A percentile compares a stretch with the other conserved stretches of the same genome.
phyloP scores from a whole-genome alignment of 2,329 filamentous ascomycete genomes.

The Venturia oleaginea region DNA sequence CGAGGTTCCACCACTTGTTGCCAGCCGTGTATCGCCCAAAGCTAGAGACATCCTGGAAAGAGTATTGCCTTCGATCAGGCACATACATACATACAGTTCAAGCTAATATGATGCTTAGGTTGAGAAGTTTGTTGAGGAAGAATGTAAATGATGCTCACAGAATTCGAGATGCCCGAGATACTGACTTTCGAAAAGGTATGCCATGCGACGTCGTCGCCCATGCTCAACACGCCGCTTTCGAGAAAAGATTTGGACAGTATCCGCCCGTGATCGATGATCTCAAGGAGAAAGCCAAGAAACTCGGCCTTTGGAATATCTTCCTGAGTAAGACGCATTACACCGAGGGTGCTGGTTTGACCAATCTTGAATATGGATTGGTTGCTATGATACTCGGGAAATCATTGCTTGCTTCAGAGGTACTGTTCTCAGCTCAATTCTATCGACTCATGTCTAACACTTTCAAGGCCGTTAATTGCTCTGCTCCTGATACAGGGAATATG shows the following conservation, averaged over 20 bases:
- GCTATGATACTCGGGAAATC: conserved; percentile 91
- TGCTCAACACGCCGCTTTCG: conserved; percentile 63
- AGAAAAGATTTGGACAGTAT: conserved; percentile 68
- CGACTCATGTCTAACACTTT: background rate
- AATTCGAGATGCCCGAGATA: background rate
- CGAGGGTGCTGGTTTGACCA: conserved; percentile 87
- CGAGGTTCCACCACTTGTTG: conserved; percentile 7
- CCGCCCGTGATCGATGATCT: conserved; percentile 79
- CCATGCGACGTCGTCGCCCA: conserved; percentile 68
- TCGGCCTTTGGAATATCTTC: conserved; percentile 98
- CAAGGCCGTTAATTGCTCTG: conserved; percentile 61
- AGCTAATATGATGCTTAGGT: conserved; percentile 42
- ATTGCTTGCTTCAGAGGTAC: conserved; percentile 48
- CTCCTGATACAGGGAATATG: conserved; percentile 92
- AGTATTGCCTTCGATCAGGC: background rate
- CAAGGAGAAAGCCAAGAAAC: conserved; percentile 70
- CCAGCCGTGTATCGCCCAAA: conserved; percentile 6
- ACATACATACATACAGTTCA: background rate
- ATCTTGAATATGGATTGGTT: conserved; percentile 96
- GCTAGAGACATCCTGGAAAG: conserved; percentile 12
- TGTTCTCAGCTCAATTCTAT: background rate
- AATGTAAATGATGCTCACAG: conserved; percentile 43
- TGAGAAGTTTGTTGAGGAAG: conserved; percentile 93
- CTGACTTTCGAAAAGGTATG: conserved; percentile 22
- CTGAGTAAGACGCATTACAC: conserved; percentile 89